phyloP scores from a whole-genome alignment of 495 filamentous ascomycete species.

The Hypomontagnella submonticulosa region DNA sequence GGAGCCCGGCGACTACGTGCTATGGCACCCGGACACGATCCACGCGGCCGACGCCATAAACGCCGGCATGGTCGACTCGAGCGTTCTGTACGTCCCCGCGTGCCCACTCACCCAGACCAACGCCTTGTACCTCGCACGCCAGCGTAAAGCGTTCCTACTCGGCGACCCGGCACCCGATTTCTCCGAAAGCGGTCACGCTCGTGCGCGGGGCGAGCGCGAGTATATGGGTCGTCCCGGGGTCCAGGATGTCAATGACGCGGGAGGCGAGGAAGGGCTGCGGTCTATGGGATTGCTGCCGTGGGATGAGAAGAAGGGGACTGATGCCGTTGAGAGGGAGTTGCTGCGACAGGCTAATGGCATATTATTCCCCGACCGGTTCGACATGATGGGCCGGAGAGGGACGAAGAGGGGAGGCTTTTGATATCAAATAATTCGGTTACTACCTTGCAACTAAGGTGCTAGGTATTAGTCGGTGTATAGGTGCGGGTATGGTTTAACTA shows the following conservation, averaged over 20 bases:
- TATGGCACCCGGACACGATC: slow-evolving; percentile 81
- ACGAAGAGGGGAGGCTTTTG: slow-evolving; percentile 4
- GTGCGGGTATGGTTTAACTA: too few species aligned
- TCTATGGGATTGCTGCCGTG: slow-evolving; percentile 63
- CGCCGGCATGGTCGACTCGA: slow-evolving; percentile 42
- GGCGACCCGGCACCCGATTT: slow-evolving; percentile 78
- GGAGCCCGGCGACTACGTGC: slow-evolving; percentile 84
- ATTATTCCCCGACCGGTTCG: slow-evolving; percentile 58
- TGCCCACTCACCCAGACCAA: slow-evolving; percentile 85
- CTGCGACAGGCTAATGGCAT: slow-evolving; percentile 55
- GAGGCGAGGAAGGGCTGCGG: slow-evolving; percentile 56
- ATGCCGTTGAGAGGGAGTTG: slow-evolving; percentile 46
- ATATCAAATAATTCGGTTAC: too few species aligned
- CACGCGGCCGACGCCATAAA: slow-evolving; percentile 56
- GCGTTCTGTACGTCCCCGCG: slow-evolving; percentile 80
- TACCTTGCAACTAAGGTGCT: too few species aligned
- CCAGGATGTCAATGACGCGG: slow-evolving; percentile 57
- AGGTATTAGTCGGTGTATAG: too few species aligned
- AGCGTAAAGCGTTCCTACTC: slow-evolving; percentile 72
- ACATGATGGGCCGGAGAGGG: slow-evolving; percentile 41
- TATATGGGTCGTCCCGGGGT: slow-evolving; percentile 62
- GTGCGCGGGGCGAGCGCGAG: slow-evolving; percentile 61
- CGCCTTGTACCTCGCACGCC: slow-evolving; percentile 74
- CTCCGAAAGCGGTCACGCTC: slow-evolving; percentile 47
- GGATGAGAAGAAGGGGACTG: slow-evolving; percentile 40